Evolutionary conservation across 1,284 basidiomycete species (phyloP).

Genomic region (Moesziomyces parantarcticus): DNA sequence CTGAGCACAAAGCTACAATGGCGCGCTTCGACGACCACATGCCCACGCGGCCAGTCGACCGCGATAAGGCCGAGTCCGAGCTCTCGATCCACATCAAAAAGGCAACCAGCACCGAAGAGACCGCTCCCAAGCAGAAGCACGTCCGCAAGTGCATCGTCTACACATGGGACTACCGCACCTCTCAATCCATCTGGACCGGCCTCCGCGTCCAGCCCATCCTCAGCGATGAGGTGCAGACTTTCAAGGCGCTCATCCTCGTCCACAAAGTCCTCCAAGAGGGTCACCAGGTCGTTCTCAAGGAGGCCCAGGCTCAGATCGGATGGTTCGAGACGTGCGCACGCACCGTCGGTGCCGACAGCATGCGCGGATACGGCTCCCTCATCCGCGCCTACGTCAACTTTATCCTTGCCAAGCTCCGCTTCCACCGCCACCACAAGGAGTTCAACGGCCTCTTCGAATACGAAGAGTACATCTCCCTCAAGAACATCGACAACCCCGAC

Average conservation of each 20-base stretch:
- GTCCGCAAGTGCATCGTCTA: constrained; percentile 68
- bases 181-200: constrained; percentile 65
- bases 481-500: constrained; percentile 68
- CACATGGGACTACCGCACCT: constrained; percentile 68
- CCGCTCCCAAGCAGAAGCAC: constrained; percentile 68
- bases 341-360: constrained; percentile 59
- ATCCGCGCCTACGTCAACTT: constrained; percentile 66
- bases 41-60: constrained; percentile 65
- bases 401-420: constrained; percentile 66
- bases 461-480: constrained; percentile 68
- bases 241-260: constrained; percentile 67
- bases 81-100: constrained; percentile 66
- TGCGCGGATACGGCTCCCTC: constrained; percentile 62
- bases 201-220: constrained; percentile 66
- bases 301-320: constrained; percentile 65
- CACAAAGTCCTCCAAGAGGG: constrained; percentile 68
- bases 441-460: constrained; percentile 68
- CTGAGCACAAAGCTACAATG: constrained; percentile 9
- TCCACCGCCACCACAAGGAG: constrained; percentile 67
- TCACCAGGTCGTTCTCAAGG: constrained; percentile 62
- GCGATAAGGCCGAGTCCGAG: constrained; percentile 66
- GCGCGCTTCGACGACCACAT: constrained; percentile 56
- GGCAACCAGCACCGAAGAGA: constrained; percentile 64
- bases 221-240: constrained; percentile 67
- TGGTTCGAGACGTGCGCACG: constrained; percentile 67